Evolutionary conservation across 331 rosid species (phyloP).

Genomic region (Cucumis variabilis): DNA sequence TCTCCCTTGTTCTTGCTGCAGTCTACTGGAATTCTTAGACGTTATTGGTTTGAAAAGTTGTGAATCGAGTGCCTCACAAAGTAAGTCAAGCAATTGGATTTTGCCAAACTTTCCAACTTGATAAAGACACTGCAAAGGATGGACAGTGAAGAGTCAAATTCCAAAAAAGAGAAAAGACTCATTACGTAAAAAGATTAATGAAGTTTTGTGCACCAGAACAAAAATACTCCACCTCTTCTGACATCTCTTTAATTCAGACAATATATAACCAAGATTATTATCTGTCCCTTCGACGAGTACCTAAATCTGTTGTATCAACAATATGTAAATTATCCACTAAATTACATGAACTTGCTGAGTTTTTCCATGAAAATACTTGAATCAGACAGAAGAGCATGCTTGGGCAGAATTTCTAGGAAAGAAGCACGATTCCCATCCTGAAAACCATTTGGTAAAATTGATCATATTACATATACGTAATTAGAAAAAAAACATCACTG

Average conservation of each 20-base stretch:
- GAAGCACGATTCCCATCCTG: conserved; percentile 54
- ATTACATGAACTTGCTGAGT: conserved; percentile 16
- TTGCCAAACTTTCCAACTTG: conserved; percentile 78
- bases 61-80: conserved; percentile 79
- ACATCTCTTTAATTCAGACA: conserved; percentile 58
- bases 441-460: conserved; percentile 42
- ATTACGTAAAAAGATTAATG: conserved; percentile 14
- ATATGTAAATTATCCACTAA: conserved; percentile 25
- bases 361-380: conserved; percentile 43
- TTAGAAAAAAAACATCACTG: neutral
- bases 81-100: conserved; percentile 74
- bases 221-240: conserved; percentile 74
- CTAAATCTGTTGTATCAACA: conserved; percentile 43
- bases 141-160: conserved; percentile 14
- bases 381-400: conserved; percentile 55
- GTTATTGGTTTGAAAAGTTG: conserved; percentile 50
- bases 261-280: conserved; percentile 52
- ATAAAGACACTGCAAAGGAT: conserved; percentile 76
- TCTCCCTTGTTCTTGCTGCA: conserved; percentile 42
- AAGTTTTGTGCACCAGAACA: conserved; percentile 57
- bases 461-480: conserved; percentile 13
- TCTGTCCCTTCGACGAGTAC: conserved; percentile 59
- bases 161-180: neutral
- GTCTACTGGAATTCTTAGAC: conserved; percentile 44
- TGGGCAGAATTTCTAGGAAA: conserved; percentile 42